phyloP scores from a whole-genome alignment of 768 basidiomycete genomes.

The Ephemerocybe angulata region DNA sequence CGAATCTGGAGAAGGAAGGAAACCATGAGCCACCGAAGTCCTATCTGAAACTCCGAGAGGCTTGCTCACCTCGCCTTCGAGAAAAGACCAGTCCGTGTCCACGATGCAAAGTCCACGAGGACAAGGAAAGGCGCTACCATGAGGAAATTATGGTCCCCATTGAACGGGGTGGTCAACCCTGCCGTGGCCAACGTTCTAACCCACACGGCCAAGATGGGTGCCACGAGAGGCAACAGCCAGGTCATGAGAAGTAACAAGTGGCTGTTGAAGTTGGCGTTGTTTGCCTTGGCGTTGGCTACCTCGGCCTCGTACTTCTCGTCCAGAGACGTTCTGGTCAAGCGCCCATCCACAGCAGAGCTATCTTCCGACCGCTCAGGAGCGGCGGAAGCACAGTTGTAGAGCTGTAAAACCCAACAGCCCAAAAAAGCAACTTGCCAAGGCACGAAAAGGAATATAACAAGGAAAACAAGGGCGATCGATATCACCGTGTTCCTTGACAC shows the following conservation, averaged over 20 bases:
- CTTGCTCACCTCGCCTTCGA: conserved; percentile 33
- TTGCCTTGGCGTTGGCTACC: conserved; percentile 12
- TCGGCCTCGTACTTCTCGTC: conserved; percentile 1
- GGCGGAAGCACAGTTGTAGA: conserved; percentile 56
- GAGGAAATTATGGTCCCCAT: conserved; percentile 73
- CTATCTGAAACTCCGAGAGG: neutral
- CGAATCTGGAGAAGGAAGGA: conserved; percentile 29
- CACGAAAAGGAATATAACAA: conserved; percentile 69
- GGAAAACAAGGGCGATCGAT: conserved; percentile 58
- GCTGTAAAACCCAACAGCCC: conserved; percentile 76
- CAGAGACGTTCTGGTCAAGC: conserved; percentile 5
- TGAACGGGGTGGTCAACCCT: conserved; percentile 74
- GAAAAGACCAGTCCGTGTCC: conserved; percentile 41
- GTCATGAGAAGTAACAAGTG: conserved; percentile 75
- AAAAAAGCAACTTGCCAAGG: conserved; percentile 93
- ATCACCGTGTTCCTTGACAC: conserved; percentile 47
- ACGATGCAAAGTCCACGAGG: conserved; percentile 58
- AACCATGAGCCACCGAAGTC: conserved; percentile 2
- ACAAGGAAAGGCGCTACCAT: conserved; percentile 62
- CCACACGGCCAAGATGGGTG: conserved; percentile 85
- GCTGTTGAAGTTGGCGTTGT: conserved; percentile 47
- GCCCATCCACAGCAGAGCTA: conserved; percentile 3
- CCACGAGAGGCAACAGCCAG: conserved; percentile 73
- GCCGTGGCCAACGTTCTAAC: conserved; percentile 80
- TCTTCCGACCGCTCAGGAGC: conserved; percentile 8